Evolutionary conservation across 1,284 basidiomycete genomes (phyloP), one percentile per base, ranked within the genome.

Genomic region (Apiotrichum porosum): DNA sequence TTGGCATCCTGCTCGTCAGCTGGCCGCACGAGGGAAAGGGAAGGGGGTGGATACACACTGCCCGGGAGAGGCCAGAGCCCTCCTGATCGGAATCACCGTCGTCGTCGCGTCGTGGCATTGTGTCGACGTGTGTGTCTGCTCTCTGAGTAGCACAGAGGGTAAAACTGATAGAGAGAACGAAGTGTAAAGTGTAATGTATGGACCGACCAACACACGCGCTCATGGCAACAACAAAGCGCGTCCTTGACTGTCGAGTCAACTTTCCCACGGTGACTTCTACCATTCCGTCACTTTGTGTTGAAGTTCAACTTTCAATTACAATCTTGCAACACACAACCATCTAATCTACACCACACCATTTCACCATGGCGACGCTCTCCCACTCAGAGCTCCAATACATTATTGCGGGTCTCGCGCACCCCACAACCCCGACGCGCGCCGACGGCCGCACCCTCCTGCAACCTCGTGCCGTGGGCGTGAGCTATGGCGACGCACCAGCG

Each of bases 301-400:
- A n/a, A 6, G 3, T 15, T 35, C 36, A 37, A 37, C 36, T 37
- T 37, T 37, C 21, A 9, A 19, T 10, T 19, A 10, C 34, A 39
- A 4, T 22, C 9, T 30, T 43, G 5, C 34, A 23, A 13, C n/a
- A 6, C 19, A 44, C 35, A 18, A 18, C 36, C 21, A n/a, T n/a
- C 23, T 38, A 38, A 19, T 17, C 17, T 9, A 9, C 24, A 22
- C 34, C n/a, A 41, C 38, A 30, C 17, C 42, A 34, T n/a, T n/a
- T n/a, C n/a, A 23, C 30, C 42, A 54, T 52, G 52, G 34, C 50
- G 5, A 44, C 58, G 13, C 57, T 73, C 36, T 74, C 72, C 1
- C 68, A 70, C 6, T 61, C 72, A 2, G 72, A 74, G 48, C 51
- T 60, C n/a, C 59, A 61, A 12, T 74, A 71, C 55, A 72, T 74